Conservation (phyloP, 768 basidiomycete species). For the Hydnum rufescens region DNA sequence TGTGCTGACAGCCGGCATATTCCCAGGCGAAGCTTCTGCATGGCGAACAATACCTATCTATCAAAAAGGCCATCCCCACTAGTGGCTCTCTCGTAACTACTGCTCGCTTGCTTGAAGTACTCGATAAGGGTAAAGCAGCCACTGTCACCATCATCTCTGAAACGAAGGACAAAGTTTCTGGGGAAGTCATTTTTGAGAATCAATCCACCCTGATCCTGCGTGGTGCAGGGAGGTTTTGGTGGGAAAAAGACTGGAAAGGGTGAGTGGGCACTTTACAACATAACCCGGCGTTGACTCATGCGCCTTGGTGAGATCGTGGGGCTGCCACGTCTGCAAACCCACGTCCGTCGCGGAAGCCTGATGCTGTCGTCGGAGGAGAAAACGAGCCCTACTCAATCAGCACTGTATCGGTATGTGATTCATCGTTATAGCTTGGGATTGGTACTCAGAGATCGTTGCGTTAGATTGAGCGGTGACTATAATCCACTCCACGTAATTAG, state of each 20-base stretch:
- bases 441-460: neutral
- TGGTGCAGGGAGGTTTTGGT: constrained; percentile 88
- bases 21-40: constrained; percentile 83
- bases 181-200: constrained; percentile 75
- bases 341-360: constrained; percentile 66
- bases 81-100: constrained; percentile 59
- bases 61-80: constrained; percentile 74
- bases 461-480: constrained; percentile 69
- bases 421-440: neutral
- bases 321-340: constrained; percentile 64
- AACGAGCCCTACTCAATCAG: constrained; percentile 66
- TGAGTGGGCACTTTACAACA: constrained; percentile 18
- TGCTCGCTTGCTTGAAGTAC: constrained; percentile 51
- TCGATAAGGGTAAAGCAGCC: constrained; percentile 88
- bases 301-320: constrained; percentile 95
- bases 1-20: neutral
- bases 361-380: constrained; percentile 77
- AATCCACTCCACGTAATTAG: constrained; percentile 80
- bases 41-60: constrained; percentile 86
- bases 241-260: constrained; percentile 72
- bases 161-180: constrained; percentile 61
- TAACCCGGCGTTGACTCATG: no score
- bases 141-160: constrained; percentile 62
- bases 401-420: constrained; percentile 56
- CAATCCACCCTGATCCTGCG: constrained; percentile 83